Percentiles rank a stretch among this genome's conserved stretches.
phyloP scores from a whole-genome alignment of 2,329 filamentous ascomycete species.

The Spiromastix sp. region DNA sequence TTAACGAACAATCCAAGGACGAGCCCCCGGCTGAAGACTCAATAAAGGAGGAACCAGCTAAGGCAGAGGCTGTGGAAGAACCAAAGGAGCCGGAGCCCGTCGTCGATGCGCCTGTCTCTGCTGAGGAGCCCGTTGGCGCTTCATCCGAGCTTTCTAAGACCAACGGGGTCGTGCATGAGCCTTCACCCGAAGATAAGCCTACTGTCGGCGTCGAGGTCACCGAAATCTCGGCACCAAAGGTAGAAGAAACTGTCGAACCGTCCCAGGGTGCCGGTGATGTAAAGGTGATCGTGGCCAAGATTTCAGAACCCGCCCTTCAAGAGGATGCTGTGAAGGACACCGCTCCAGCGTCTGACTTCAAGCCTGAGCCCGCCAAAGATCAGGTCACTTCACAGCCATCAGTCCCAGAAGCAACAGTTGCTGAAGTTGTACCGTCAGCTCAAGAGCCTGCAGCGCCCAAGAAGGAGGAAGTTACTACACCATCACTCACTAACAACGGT shows the following conservation, averaged over 20 bases:
- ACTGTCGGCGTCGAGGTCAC: no score
- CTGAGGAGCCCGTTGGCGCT: neutral
- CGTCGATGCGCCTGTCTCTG: neutral
- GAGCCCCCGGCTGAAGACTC: neutral
- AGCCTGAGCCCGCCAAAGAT: neutral
- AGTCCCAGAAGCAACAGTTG: neutral
- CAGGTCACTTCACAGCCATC: neutral
- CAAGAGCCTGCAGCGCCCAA: slow-evolving; percentile 1
- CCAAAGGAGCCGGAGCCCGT: neutral
- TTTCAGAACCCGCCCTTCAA: neutral
- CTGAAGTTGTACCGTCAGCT: neutral
- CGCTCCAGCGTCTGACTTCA: neutral
- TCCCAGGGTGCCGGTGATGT: neutral
- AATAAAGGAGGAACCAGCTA: neutral
- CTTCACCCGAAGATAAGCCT: no score
- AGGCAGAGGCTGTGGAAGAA: slow-evolving; percentile 1
- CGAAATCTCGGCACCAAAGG: neutral
- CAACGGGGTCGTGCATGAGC: no score
- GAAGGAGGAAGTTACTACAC: neutral
- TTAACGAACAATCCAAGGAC: neutral
- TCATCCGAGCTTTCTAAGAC: no score
- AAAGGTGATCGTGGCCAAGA: neutral
- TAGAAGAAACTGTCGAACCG: neutral
- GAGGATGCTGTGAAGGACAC: slow-evolving; percentile 1
- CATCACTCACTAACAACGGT: neutral